Conservation (phyloP, 78 protist genomes). For the Dictyostelium firmibasis region DNA sequence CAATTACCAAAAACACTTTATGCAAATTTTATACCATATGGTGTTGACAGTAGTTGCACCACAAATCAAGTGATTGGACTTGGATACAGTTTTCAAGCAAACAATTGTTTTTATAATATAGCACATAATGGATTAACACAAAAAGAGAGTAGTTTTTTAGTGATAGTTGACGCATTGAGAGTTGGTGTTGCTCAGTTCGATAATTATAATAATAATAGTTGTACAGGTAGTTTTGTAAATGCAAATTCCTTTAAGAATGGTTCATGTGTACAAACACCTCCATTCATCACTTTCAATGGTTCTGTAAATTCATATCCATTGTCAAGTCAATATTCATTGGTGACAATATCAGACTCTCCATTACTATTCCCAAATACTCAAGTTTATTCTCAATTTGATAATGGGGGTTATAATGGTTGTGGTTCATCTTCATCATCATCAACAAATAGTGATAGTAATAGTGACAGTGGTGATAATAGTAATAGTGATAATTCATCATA, state of each 20-base stretch:
- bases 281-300: not conserved
- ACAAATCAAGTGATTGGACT: not conserved
- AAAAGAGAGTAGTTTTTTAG: not conserved
- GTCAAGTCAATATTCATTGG: not conserved
- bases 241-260: not conserved
- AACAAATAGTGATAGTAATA: too few species aligned
- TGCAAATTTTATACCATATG: conserved; percentile 16
- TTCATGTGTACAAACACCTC: not conserved
- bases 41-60: not conserved
- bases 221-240: not conserved
- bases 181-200: not conserved
- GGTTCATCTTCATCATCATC: too few species aligned
- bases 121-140: not conserved
- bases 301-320: not conserved
- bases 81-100: not conserved
- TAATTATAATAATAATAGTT: not conserved
- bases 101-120: not conserved
- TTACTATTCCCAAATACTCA: not conserved
- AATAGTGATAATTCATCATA: not conserved
- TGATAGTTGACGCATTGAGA: not conserved
- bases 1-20: not conserved
- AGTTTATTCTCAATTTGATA: not conserved
- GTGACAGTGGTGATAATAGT: not conserved
- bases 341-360: not conserved
- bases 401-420: not conserved